Conservation (phyloP, 2,329 filamentous ascomycete genomes). For the Arthrobotrys megalospora region DNA sequence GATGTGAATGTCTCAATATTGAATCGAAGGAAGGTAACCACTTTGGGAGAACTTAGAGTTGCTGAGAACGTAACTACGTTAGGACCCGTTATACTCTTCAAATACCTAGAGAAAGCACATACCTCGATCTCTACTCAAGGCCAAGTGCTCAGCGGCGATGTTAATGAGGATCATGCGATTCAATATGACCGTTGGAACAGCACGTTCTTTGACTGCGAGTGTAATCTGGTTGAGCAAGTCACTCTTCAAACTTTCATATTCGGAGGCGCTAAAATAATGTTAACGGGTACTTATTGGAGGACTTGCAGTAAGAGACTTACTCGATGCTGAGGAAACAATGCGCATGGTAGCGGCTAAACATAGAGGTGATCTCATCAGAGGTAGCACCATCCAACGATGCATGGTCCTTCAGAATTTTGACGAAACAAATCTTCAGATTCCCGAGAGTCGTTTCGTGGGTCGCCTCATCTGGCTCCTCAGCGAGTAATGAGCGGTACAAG, state of each 20-base stretch:
- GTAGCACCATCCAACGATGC: slow-evolving; percentile 68
- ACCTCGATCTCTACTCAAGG: slow-evolving; percentile 75
- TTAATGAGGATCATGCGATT: slow-evolving; percentile 88
- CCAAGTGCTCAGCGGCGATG: slow-evolving; percentile 84
- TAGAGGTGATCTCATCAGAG: slow-evolving; percentile 78
- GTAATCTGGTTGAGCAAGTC: slow-evolving; percentile 86
- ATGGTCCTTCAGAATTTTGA: slow-evolving; percentile 61
- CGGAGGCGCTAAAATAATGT: slow-evolving; percentile 71
- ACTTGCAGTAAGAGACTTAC: slow-evolving; percentile 45
- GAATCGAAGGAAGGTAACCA: slow-evolving; percentile 79
- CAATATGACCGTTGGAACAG: slow-evolving; percentile 75
- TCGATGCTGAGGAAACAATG: slow-evolving; percentile 83
- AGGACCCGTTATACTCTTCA: slow-evolving; percentile 69
- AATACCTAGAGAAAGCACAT: slow-evolving; percentile 69
- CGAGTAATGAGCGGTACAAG: slow-evolving; percentile 85
- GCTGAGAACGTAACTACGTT: slow-evolving; percentile 66
- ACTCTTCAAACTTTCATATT: slow-evolving; percentile 84
- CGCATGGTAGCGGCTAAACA: slow-evolving; percentile 89
- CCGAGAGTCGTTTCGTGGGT: slow-evolving; percentile 70
- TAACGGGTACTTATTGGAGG: not conserved
- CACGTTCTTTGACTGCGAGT: slow-evolving; percentile 79
- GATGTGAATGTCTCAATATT: slow-evolving; percentile 83
- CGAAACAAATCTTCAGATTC: slow-evolving; percentile 64
- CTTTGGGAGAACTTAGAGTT: slow-evolving; percentile 65
- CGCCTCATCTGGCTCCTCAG: slow-evolving; percentile 80